Evolutionary conservation across 805 yeast genomes (phyloP), one percentile per base, ranked within the genome.

Genomic region (Cyberlindnera nakhonratchasimensis): DNA sequence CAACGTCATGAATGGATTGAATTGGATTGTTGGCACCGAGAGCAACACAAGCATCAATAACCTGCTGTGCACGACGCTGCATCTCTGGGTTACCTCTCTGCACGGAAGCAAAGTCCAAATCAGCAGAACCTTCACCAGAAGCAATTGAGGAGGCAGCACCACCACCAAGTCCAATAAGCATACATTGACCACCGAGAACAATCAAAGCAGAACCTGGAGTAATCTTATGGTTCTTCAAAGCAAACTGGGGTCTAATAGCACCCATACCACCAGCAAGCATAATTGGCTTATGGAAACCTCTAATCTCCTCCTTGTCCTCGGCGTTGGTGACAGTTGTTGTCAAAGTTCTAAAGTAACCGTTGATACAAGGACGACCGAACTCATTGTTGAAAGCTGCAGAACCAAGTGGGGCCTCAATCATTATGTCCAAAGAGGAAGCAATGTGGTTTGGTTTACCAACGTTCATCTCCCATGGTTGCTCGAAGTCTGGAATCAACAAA

Each of bases 181-280:
- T 91, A 17, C 88, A 86, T 57, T 90, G 96, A 46, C 99, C 99
- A 62, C 99, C 99, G 37, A 93, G 77, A 23, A 93, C 99, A 59
- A 93, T 86, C 50, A 93, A 74, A 42, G 82, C 79, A 14, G 97
- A 80, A 21, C 96, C 96, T 22, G 98, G 95, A 2, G 96, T 86
- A 54, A 93, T 88, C 46, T 79, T 82, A 45, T 80, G 79, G 64
- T 88, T 84, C 66, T 93, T 93, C 53, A 93, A 72, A 6, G 98
- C 90, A 59, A 90, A 79, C 51, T 79, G 87, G 6, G 98, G 98
- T 65, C 99, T 79, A 37, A 91, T 86, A 28, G 96, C 83, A 62
- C 99, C 99, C 72, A 93, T 77, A 59, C 99, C 99, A 72, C 99
- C 99, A 39, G 99, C 99, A 67, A 93, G 69, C 99, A 93, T 93